Evolutionary conservation across 2,329 filamentous ascomycete species (phyloP), one percentile per base, ranked within the genome.

Genomic region (Huntiella decipiens): DNA sequence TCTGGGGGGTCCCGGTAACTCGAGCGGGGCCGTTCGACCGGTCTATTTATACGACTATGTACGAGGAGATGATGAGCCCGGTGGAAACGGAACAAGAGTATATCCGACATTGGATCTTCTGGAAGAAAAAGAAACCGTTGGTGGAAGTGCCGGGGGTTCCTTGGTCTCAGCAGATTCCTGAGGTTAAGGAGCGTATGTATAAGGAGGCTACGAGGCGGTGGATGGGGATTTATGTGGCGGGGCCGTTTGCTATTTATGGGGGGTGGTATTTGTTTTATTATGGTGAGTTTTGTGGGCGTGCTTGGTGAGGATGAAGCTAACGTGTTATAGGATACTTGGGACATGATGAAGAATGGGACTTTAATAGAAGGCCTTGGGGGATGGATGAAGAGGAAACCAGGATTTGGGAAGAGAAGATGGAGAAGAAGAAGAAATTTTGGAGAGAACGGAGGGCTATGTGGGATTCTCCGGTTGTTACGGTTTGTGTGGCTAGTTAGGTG

Each of bases 161-260:
- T 22, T 49, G 37, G 15, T 49, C 47, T 28, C 28, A 36, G 31
- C 47, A 49, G 44, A 38, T 44, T 17, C 47, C 37, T 4, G 39
- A 46, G 19, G 47, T 46, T 17, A 44, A 46, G 35, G 45, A 49
- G 36, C 41, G 41, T 28, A 46, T 49, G 38, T 49, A 49, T 37
- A 49, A 44, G 13, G 41, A 46, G 16, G 47, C 44, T 10, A 40
- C 43, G 28, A 44, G 47, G 12, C 37, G 41, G 19, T 49, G 47
- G 47, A 49, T 45, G 31, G 43, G 47, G 13, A 40, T 44, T 10
- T 46, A 46, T 32, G 41, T 49, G 32, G 44, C 47, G 31, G 19
- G 43, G 32, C 47, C 47, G 1, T 46, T 49, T 19, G 38, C 44
- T 13, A 44, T 49, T 6, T 44, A 37, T 38, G 36, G 46, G n/a